These are phyloP conservation scores for Chrysochromulina parva DNA, from an alignment of 78 protist genomes.

Conservation along the genomic window DNA sequence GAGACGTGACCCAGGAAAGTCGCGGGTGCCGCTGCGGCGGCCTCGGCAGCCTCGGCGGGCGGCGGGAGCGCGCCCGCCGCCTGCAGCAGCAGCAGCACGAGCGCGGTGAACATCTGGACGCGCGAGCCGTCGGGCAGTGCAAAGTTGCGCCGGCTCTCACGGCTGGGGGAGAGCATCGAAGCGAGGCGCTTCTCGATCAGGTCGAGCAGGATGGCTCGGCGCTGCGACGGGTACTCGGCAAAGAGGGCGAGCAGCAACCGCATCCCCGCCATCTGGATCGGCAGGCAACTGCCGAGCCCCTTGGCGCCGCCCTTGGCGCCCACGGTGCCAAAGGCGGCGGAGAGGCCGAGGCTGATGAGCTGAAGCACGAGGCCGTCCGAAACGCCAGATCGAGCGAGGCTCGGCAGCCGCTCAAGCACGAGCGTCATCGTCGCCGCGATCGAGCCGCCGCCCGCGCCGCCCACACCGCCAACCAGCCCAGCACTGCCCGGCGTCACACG, in stretches of 20 bases:
- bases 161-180: neutral
- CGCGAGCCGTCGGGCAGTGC: neutral
- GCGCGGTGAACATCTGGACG: neutral
- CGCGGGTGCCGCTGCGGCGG: neutral
- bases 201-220: neutral
- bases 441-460: no score
- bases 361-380: neutral
- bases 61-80: neutral
- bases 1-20: no score
- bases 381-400: neutral
- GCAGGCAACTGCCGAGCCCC: no score
- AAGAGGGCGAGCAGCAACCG: neutral
- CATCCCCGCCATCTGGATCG: neutral
- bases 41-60: neutral
- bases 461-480: neutral
- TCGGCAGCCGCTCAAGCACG: neutral
- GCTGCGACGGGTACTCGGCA: neutral
- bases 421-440: neutral
- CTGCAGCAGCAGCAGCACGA: neutral
- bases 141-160: neutral
- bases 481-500: no score
- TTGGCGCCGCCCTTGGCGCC: no score
- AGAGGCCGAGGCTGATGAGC: neutral
- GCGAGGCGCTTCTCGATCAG: neutral
- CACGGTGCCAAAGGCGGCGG: neutral